phyloP scores from a whole-genome alignment of 1,139 yeast genomes.

The Saccharomyces hybrid region DNA sequence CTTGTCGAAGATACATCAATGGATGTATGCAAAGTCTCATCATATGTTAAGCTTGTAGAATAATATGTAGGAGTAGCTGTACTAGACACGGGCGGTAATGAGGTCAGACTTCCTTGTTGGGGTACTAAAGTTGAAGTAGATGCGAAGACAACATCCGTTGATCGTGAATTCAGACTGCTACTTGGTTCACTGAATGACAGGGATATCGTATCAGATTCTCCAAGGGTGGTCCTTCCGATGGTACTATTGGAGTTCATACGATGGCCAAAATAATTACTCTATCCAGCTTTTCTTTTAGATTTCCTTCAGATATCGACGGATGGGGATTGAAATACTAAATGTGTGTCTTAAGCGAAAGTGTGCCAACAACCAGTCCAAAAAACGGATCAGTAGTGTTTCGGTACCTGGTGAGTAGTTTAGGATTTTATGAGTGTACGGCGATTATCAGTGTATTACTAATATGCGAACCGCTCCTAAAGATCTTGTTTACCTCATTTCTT shows the following conservation, averaged over 20 bases:
- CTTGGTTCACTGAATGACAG: not conserved
- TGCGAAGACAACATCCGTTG: not conserved
- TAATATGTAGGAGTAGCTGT: not conserved
- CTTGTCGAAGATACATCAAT: not conserved
- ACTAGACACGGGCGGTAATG: not conserved
- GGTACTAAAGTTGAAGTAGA: not conserved
- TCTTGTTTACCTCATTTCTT: not conserved
- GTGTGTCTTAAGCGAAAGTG: not conserved
- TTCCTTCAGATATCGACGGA: not conserved
- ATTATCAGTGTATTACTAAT: not conserved
- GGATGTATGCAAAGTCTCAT: not conserved
- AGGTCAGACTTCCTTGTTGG: not conserved
- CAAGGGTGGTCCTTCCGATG: not conserved
- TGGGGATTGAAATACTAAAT: not conserved
- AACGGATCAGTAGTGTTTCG: not conserved
- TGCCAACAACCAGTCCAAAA: not conserved
- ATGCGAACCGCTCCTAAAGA: not conserved
- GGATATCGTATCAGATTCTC: not conserved
- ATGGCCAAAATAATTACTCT: not conserved
- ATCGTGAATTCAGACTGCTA: not conserved
- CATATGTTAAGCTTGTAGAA: not conserved
- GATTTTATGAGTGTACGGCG: not conserved
- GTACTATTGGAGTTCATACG: not conserved
- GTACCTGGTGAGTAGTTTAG: not conserved
- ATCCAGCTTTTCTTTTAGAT: not conserved